Base-by-base conservation (phyloP, 2,329 filamentous ascomycete genomes). In the Xylaria arbuscula region DNA sequence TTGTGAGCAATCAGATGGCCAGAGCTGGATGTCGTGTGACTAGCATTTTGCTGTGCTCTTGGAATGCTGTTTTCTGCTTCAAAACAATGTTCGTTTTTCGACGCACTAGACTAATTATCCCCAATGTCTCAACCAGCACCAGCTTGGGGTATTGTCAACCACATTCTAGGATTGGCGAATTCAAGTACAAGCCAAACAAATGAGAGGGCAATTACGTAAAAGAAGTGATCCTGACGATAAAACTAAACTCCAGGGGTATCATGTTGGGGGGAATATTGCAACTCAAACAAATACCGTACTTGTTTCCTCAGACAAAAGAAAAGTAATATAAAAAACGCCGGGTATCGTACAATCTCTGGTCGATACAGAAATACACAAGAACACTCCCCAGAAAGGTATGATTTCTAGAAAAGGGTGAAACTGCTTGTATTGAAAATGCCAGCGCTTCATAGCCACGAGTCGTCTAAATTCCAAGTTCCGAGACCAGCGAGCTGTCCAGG, bases 401-500 rank as follows among this genome's bases (percentile, higher is more conserved):
- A 15, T 28, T 15, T 54, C 28, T 22, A 40, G 42, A 32, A 8
- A 8, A 42, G 24, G 53, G 45, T 36, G 34, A 28, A 28, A 28
- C 40, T 48, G n/a, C 7, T 36, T 48, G 22, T 34, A 28, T 28
- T 19, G 5, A 38, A 36, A 22, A 50, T 63, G 51, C 40, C 3
- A 36, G 28, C 47, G n/a, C 55, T 58, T 71, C 58, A 74, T 50
- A 36, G 50, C 71, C 69, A 71, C 17, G 64, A 66, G 64, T 73
- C 65, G 8, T 73, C 66, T 22, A 73, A 36, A 56, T 73, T 71
- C 71, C 70, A 74, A 60, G 68, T 54, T n/a, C 66, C 67, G 38
- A 75, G 38, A 50, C 57, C 50, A 56, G 73, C 70, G 15, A 75
- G 64, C 48, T 72, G 71, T 24, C 70, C 71, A 36, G 74, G 72